A percentile compares a stretch with the other conserved stretches of the same genome.
Evolutionary conservation across 2,329 filamentous ascomycete species (phyloP).

Genomic region (Pseudogymnoascus sp.): DNA sequence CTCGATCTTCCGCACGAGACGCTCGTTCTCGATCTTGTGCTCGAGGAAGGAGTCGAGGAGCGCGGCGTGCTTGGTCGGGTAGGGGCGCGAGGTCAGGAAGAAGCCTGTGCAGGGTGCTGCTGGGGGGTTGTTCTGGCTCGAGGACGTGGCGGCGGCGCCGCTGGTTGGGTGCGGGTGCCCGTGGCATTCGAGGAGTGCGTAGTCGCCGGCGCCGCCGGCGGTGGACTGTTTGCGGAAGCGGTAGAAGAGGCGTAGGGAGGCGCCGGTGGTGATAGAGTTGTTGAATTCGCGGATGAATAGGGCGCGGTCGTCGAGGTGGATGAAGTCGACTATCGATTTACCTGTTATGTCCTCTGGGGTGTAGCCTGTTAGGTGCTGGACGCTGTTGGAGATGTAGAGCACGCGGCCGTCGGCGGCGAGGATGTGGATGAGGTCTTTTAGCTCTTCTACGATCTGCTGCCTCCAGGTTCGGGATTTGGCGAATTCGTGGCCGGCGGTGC

Average conservation of each 20-base stretch:
- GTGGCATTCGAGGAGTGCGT: slow-evolving; percentile 79
- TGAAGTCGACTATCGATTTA: slow-evolving; percentile 68
- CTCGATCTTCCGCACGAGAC: slow-evolving; percentile 72
- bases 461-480: slow-evolving; percentile 71
- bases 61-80: slow-evolving; percentile 78
- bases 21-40: slow-evolving; percentile 94
- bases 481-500: slow-evolving; percentile 55
- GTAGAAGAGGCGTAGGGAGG: slow-evolving; percentile 75
- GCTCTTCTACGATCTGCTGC: slow-evolving; percentile 78
- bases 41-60: slow-evolving; percentile 89
- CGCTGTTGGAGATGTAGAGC: slow-evolving; percentile 76
- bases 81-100: slow-evolving; percentile 86
- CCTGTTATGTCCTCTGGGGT: slow-evolving; percentile 61
- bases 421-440: slow-evolving; percentile 82
- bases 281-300: slow-evolving; percentile 84
- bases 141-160: slow-evolving; percentile 53
- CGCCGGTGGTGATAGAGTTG: slow-evolving; percentile 76
- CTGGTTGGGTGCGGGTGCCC: slow-evolving; percentile 82
- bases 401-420: slow-evolving; percentile 77
- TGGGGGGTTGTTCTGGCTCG: slow-evolving; percentile 54
- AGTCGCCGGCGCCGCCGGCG: slow-evolving; percentile 70
- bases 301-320: slow-evolving; percentile 77
- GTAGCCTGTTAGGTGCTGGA: slow-evolving; percentile 68
- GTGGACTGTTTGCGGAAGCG: slow-evolving; percentile 68
- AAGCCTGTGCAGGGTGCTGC: slow-evolving; percentile 75